phyloP scores from a whole-genome alignment of 192 early-diverging fungal species.

The Irineochytrium annulatum region DNA sequence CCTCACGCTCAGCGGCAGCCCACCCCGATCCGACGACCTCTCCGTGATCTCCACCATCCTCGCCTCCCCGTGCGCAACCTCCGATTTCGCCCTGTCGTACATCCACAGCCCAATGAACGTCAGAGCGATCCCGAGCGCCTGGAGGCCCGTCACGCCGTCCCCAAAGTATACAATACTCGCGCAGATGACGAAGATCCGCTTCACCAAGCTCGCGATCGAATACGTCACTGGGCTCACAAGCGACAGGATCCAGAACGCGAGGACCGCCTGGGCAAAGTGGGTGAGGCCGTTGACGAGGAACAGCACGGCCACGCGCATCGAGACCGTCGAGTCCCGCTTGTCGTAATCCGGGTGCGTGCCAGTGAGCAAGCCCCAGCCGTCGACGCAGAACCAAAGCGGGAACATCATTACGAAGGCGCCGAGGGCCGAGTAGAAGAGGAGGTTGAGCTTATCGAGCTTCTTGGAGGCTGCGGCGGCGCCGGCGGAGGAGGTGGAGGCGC shows the following conservation, averaged over 20 bases:
- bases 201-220: constrained; percentile 78
- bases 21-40: not conserved
- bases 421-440: constrained; percentile 77
- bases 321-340: not conserved
- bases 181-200: constrained; percentile 88
- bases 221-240: constrained; percentile 82
- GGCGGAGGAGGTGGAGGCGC: constrained; percentile 18
- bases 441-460: constrained; percentile 83
- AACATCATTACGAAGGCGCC: constrained; percentile 71
- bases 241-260: constrained; percentile 75
- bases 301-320: constrained; percentile 36
- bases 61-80: constrained; percentile 44
- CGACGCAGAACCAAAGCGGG: constrained; percentile 76
- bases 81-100: constrained; percentile 76
- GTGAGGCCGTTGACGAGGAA: constrained; percentile 75
- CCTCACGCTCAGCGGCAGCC: not conserved
- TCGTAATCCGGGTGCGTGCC: not conserved
- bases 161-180: constrained; percentile 79
- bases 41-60: constrained; percentile 14
- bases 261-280: constrained; percentile 77
- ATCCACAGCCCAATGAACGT: constrained; percentile 82
- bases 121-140: constrained; percentile 69
- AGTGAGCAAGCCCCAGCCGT: constrained; percentile 42
- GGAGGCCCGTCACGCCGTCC: constrained; percentile 58
- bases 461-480: constrained; percentile 33